Evolutionary conservation across 1,139 yeast genomes (phyloP), one percentile per base, ranked within the genome.

Genomic region (Hemisphaericaspora xylanilytica): DNA sequence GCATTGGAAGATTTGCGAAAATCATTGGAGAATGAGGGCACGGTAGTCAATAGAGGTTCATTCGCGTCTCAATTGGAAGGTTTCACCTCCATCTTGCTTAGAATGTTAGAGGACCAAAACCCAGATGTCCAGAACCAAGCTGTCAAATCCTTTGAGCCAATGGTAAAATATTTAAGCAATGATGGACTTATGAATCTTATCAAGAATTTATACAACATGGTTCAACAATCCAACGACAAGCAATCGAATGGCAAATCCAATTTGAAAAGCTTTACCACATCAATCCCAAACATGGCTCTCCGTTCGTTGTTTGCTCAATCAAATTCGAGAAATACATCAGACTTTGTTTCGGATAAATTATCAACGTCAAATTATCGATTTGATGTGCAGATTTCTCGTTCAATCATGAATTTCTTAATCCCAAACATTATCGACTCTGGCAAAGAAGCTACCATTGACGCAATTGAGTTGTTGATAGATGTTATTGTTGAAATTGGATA

Each of bases 61-160:
- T 13, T 32, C 4, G 16, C 29, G 16, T 15, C 15, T 8, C 33
- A 22, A 24, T 55, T 69, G 20, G 69, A 67, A 37, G 57, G 56
- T 12, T 74, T 83, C 47, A 62, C 75, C 13, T 70, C 73, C 5
- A 70, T 75, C 4, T 60, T 85, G 18, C 64, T 82, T 33, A 65
- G 68, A 11, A 67, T 81, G 29, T 62, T 87, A 17, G 67, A 72
- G 14, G 96, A 88, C 53, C 69, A 72, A 35, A 80, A 81, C 46
- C 70, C 88, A 6, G 95, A 87, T 50, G 94, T 88, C 2, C 88
- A 86, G 53, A 81, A 79, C 50, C 88, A 84, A 56, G 86, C 95
- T 0, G 78, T 85, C 30, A 63, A 80, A 68, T 56, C 81, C 65
- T 71, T 81, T 49, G 71, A 67, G 18, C 66, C 70, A 11, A 50